A percentile compares a stretch with the other conserved stretches of the same genome.
Conservation (phyloP, 1,284 basidiomycete genomes). For the Cutaneotrichosporon curvatum region DNA sequence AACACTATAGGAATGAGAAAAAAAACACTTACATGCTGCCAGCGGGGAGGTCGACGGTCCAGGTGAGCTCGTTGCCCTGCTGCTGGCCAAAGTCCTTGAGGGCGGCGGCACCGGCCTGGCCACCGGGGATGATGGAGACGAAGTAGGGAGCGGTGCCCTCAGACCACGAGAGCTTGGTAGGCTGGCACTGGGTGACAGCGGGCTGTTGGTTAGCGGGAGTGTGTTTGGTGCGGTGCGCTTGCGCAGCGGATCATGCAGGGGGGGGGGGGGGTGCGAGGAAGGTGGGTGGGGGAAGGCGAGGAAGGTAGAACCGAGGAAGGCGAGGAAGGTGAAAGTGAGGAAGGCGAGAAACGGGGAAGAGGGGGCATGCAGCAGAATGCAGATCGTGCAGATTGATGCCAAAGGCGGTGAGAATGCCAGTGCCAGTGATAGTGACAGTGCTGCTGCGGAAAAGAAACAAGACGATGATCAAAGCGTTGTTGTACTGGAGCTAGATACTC, state of each 20-base stretch:
- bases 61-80: slow-evolving; percentile 52
- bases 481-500: too few relatives aligned
- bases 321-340: neutral
- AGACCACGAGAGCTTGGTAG: slow-evolving; percentile 51
- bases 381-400: neutral
- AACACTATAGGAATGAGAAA: neutral
- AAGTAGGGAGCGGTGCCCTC: slow-evolving; percentile 59
- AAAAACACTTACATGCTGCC: slow-evolving; percentile 54
- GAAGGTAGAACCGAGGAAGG: slow-evolving; percentile 29
- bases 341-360: neutral
- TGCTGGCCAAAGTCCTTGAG: slow-evolving; percentile 29
- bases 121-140: slow-evolving; percentile 62
- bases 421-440: too few relatives aligned
- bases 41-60: slow-evolving; percentile 55
- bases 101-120: slow-evolving; percentile 53
- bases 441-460: too few relatives aligned
- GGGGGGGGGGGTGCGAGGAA: slow-evolving; percentile 1
- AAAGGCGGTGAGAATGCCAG: too few relatives aligned
- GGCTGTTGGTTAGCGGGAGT: slow-evolving; percentile 21
- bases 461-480: too few relatives aligned
- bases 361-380: neutral
- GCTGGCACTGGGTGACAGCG: slow-evolving; percentile 39
- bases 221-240: neutral
- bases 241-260: slow-evolving; percentile 1
- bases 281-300: neutral